Conservation (phyloP, 202 grass and related monocot genomes). For the Panicum hallii region DNA sequence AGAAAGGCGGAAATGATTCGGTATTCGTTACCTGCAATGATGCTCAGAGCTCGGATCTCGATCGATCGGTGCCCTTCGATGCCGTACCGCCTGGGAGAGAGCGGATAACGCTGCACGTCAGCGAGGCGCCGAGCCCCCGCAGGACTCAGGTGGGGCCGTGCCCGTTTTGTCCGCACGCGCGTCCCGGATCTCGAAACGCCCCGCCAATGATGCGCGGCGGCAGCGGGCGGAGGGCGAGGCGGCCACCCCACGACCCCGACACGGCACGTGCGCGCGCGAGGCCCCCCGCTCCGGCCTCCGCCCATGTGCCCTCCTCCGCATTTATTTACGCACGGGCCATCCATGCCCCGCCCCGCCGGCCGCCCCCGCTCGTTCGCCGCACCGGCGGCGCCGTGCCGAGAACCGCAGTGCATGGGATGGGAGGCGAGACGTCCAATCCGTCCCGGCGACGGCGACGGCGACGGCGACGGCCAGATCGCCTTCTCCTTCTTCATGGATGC, state of each 20-base stretch:
- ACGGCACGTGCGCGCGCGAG: conserved; percentile 51
- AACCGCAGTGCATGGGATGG: not conserved
- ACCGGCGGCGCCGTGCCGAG: not conserved
- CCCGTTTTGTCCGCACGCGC: conserved; percentile 34
- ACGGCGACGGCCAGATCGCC: not conserved
- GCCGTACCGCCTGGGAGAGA: not conserved
- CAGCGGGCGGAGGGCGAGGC: not conserved
- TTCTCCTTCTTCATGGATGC: not conserved
- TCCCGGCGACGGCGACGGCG: not conserved
- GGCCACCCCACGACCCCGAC: conserved; percentile 43
- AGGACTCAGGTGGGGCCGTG: not conserved
- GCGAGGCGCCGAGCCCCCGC: not conserved
- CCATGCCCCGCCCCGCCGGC: not conserved
- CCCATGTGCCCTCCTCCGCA: conserved; percentile 24
- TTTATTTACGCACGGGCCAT: conserved; percentile 26
- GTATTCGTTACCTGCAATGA: not conserved
- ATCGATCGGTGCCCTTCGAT: not conserved
- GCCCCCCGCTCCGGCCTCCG: not conserved
- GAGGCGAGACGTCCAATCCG: not conserved
- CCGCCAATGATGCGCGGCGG: conserved; percentile 42
- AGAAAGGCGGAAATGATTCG: too few relatives aligned
- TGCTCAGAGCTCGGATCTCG: conserved; percentile 14
- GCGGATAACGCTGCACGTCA: conserved; percentile 16
- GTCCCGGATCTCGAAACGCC: conserved; percentile 51
- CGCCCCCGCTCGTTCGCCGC: not conserved